Base-by-base conservation (phyloP, 352 stramenopile species). In the Phytopythium ostracodes region DNA sequence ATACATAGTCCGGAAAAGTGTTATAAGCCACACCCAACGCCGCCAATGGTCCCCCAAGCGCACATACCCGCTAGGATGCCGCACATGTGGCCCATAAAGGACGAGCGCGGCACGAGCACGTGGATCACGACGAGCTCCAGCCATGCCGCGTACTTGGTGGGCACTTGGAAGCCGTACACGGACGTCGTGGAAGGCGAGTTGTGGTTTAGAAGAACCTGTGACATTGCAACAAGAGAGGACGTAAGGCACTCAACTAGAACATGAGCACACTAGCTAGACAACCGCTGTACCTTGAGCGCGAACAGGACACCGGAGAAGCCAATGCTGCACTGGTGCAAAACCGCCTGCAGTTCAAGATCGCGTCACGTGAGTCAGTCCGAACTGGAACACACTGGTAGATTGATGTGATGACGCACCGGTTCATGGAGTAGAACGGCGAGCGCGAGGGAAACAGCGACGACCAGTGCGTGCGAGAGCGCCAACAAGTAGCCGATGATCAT, bases 101-200 rank as follows among this genome's bases (percentile, higher is more conserved):
- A 94, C 15, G 89, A 72, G 49, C 88, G 71, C 1, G 78, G 89
- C 1, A 96, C 84, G 22, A 96, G 63, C 20, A 92, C 36, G 52
- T 94, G 89, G 5, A 95, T 94, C 29, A 95, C 56, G 17, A 94
- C 60, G 17, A 97, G 71, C 67, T 97, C 91, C 3, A 96, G 72
- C 89, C 90, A 97, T 24, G 91, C 77, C 7, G 79, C 87, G 49
- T 96, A 96, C 54, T 95, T 93, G 3, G 88, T 94, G 9, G 88
- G 87, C 17, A 97, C 72, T 24, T 70, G 68, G 40, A 97, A 85
- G 27, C 75, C 83, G 64, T 91, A 84, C 0, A 96, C 61, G 1
- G 63, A 75, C 11, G 83, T 80, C 20, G 82, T 83, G 6, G 73
- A 64, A 20, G 88, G 88, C 12, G 79, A 91, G 15, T 84, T 79